Conservation (phyloP, 2,329 filamentous ascomycete species). For the Sporothrix mexicana region DNA sequence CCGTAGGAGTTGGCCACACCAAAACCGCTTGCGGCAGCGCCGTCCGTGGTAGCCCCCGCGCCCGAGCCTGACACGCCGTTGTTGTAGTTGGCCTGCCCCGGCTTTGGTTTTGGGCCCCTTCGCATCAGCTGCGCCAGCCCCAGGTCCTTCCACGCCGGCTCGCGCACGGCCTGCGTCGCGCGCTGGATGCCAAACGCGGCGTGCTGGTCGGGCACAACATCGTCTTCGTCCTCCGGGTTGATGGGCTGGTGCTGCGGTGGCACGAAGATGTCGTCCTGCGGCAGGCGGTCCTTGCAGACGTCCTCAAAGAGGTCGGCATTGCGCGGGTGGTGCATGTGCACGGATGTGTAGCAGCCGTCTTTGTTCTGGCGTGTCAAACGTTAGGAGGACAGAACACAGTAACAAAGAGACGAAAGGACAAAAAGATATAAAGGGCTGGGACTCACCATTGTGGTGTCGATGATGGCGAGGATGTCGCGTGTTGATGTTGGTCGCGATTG, state of each 20-base stretch:
- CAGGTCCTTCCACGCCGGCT: conserved; percentile 80
- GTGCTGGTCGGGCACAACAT: conserved; percentile 86
- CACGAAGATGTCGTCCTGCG: conserved; percentile 83
- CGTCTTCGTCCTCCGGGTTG: conserved; percentile 87
- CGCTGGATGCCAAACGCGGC: conserved; percentile 85
- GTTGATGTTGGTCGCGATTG: neutral
- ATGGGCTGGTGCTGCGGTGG: conserved; percentile 78
- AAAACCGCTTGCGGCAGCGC: neutral
- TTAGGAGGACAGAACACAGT: neutral
- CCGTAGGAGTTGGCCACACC: conserved; percentile 44
- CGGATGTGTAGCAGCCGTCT: conserved; percentile 75
- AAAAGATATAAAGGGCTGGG: no score
- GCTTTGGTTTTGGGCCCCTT: no score
- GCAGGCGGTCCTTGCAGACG: conserved; percentile 72
- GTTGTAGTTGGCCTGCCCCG: no score
- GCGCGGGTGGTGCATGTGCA: conserved; percentile 74
- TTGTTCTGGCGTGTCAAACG: conserved; percentile 59
- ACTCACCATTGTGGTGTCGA: conserved; percentile 1
- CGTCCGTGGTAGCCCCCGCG: neutral
- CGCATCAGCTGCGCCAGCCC: conserved; percentile 75
- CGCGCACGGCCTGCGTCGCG: conserved; percentile 73
- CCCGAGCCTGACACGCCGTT: no score
- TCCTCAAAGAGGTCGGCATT: conserved; percentile 82
- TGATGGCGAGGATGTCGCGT: neutral
- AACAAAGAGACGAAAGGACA: neutral